These are phyloP conservation scores for Polygonum aviculare DNA, from an alignment of 148 eudicot species.

Conservation along the genomic window DNA sequence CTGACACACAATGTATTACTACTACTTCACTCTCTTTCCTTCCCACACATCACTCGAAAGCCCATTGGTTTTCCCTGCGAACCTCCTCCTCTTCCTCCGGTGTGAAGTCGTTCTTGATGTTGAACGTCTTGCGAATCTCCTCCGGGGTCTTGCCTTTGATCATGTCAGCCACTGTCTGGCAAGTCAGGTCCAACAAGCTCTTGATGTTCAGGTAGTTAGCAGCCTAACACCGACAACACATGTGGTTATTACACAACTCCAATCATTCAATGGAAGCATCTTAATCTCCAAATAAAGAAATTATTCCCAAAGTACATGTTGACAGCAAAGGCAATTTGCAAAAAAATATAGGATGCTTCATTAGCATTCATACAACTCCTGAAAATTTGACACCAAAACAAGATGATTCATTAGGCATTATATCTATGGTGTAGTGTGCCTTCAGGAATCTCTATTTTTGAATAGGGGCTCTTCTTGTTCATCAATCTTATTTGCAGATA, in stretches of 20 bases:
- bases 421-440: no score
- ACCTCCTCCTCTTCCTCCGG: slow-evolving; percentile 14
- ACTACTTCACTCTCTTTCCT: neutral
- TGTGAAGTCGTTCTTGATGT: slow-evolving; percentile 12
- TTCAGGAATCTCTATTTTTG: neutral
- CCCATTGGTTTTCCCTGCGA: slow-evolving; percentile 13
- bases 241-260: neutral
- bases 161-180: slow-evolving; percentile 11
- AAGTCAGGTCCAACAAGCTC: slow-evolving; percentile 8
- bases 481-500: no score
- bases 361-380: no score
- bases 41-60: neutral
- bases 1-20: neutral
- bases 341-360: no score
- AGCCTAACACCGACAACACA: neutral
- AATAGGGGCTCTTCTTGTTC: neutral
- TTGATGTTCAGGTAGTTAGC: slow-evolving; percentile 12
- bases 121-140: slow-evolving; percentile 12
- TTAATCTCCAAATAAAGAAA: no score
- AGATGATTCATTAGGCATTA: neutral
- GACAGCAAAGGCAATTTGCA: no score
- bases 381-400: neutral
- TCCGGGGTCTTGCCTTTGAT: slow-evolving; percentile 12
- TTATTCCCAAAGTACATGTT: no score
- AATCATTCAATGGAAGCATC: no score